Percentiles rank a stretch among this genome's conserved stretches.
Evolutionary conservation across 306 rosid genomes (phyloP).

Genomic region (Biancaea sappan): DNA sequence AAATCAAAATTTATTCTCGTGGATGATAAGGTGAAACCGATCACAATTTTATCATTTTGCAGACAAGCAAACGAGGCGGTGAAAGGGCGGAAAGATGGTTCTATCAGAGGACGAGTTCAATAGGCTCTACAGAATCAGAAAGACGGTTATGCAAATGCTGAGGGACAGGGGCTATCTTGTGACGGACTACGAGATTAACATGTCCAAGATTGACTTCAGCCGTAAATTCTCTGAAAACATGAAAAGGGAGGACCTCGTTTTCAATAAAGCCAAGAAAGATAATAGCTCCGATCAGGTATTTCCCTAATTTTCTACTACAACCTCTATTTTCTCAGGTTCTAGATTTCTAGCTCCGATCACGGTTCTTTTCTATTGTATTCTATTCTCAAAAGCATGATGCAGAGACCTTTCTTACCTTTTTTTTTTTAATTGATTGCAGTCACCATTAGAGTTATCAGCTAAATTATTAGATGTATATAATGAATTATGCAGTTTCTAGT

Average conservation of each 20-base stretch:
- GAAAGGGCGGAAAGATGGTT: conserved; percentile 41
- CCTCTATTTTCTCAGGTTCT: neutral
- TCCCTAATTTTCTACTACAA: neutral
- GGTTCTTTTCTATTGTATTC: too few relatives aligned
- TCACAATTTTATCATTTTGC: too few relatives aligned
- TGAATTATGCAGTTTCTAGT: neutral
- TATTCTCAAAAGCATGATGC: neutral
- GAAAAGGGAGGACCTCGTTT: conserved; percentile 68
- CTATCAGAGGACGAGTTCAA: conserved; percentile 55
- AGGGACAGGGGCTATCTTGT: conserved; percentile 57
- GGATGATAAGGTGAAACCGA: too few relatives aligned
- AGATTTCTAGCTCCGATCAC: too few relatives aligned
- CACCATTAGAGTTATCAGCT: neutral
- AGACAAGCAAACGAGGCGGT: neutral
- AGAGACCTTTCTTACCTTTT: neutral
- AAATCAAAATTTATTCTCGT: too few relatives aligned
- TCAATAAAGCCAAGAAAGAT: conserved; percentile 50
- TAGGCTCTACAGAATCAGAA: conserved; percentile 52
- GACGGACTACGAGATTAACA: conserved; percentile 54
- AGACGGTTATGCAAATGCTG: conserved; percentile 62
- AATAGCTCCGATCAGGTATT: conserved; percentile 52
- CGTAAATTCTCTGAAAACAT: conserved; percentile 45
- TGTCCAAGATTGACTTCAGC: conserved; percentile 52
- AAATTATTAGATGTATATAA: neutral
- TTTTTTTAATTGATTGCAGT: neutral